Evolutionary conservation across 2,329 filamentous ascomycete species (phyloP).

Genomic region (Aspergillus tubingensis): DNA sequence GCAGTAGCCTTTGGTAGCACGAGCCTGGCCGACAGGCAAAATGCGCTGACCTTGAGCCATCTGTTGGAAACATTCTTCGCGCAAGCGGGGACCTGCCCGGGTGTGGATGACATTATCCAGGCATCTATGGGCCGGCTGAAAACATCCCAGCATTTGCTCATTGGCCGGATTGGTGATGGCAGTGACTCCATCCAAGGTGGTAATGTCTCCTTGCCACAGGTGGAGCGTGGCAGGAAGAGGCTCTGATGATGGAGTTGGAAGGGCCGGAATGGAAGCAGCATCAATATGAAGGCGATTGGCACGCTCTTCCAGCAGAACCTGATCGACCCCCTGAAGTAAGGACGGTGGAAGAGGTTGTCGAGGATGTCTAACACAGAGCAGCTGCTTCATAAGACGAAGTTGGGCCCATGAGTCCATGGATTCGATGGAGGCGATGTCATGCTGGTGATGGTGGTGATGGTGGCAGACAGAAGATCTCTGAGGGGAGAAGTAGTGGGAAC

Average conservation of each 20-base stretch:
- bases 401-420: constrained; percentile 1
- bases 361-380: constrained; percentile 1
- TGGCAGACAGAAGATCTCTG: not conserved
- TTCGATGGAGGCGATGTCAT: not conserved
- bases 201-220: constrained; percentile 30
- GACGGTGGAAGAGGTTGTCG: not conserved
- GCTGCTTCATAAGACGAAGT: not conserved
- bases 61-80: constrained; percentile 20
- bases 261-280: not conserved
- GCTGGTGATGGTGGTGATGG: not conserved
- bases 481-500: not conserved
- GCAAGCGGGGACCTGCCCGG: constrained; percentile 24
- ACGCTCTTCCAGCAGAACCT: not conserved
- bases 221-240: not conserved
- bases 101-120: constrained; percentile 30
- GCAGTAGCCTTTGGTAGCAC: constrained; percentile 24
- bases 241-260: not conserved
- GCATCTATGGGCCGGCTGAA: constrained; percentile 24
- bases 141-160: constrained; percentile 23
- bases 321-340: not conserved
- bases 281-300: not conserved
- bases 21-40: constrained; percentile 17
- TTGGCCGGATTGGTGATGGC: constrained; percentile 30
- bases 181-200: constrained; percentile 21
- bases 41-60: constrained; percentile 15